Percentiles rank a stretch among this genome's conserved stretches.
These are phyloP conservation scores for Orbilia brochopaga DNA, from an alignment of 2,329 filamentous ascomycete species.

Conservation along the genomic window DNA sequence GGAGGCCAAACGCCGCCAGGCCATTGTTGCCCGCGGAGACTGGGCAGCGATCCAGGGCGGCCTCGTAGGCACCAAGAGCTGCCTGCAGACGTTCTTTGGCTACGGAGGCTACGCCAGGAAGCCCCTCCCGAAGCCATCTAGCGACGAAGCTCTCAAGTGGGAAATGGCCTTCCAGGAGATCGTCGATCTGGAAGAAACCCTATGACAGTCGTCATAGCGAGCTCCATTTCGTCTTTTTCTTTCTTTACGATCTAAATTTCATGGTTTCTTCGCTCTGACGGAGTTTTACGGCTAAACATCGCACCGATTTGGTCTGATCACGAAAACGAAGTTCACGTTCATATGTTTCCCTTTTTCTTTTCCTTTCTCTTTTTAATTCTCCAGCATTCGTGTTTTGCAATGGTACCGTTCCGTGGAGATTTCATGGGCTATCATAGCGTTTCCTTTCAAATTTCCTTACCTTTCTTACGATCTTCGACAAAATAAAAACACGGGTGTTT, in stretches of 20 bases:
- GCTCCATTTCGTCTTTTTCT: constrained; percentile 13
- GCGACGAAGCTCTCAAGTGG: constrained; percentile 62
- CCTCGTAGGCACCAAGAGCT: constrained; percentile 84
- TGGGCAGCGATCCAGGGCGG: constrained; percentile 83
- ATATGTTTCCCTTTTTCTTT: constrained; percentile 15
- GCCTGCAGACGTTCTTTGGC: constrained; percentile 78
- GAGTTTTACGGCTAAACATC: constrained; percentile 35
- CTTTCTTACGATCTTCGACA: neutral
- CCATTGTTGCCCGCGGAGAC: constrained; percentile 76
- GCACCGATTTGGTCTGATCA: constrained; percentile 25
- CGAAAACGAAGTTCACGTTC: constrained; percentile 38
- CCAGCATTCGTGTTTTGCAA: neutral
- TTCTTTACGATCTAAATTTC: constrained; percentile 3
- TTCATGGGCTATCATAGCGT: constrained; percentile 12
- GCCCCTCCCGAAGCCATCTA: constrained; percentile 71
- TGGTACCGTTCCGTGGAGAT: constrained; percentile 3
- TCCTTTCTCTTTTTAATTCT: constrained; percentile 12
- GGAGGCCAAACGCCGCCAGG: constrained; percentile 77
- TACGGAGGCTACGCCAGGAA: constrained; percentile 78
- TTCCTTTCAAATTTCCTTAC: constrained; percentile 6
- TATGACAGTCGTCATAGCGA: constrained; percentile 17
- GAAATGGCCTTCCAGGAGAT: constrained; percentile 47
- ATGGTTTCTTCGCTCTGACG: constrained; percentile 30
- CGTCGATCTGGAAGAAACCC: constrained; percentile 47
- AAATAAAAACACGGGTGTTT: constrained; percentile 28